Percentiles rank a stretch among this genome's conserved stretches.
These are phyloP conservation scores for Globisporangium paddicum DNA, from an alignment of 352 stramenopile genomes.

Conservation along the genomic window DNA sequence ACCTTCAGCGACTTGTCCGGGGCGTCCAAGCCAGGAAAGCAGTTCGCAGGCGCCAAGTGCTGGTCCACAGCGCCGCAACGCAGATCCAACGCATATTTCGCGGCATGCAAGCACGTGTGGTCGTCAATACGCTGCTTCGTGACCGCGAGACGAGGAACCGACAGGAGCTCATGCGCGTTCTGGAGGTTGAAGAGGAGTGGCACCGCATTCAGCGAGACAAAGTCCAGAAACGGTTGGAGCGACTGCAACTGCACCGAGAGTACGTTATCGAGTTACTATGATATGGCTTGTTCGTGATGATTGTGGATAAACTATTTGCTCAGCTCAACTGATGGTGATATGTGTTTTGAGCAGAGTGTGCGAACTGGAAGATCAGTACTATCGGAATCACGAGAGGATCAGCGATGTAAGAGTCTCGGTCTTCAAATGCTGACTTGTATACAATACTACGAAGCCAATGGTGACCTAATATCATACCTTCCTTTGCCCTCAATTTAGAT, in stretches of 20 bases:
- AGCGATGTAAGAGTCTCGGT: conserved; percentile 41
- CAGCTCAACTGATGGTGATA: neutral
- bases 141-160: conserved; percentile 62
- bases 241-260: conserved; percentile 49
- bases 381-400: conserved; percentile 48
- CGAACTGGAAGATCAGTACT: conserved; percentile 65
- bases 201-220: conserved; percentile 55
- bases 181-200: conserved; percentile 74
- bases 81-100: conserved; percentile 73
- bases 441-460: neutral
- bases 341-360: conserved; percentile 30
- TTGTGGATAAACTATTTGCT: neutral
- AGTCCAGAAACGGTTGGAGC: conserved; percentile 38
- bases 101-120: conserved; percentile 37
- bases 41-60: conserved; percentile 12
- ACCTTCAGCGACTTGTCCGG: conserved; percentile 54
- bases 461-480: too few relatives aligned
- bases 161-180: conserved; percentile 57
- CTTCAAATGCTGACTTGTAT: neutral
- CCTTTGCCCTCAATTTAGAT: conserved; percentile 31
- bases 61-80: conserved; percentile 22
- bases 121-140: conserved; percentile 33
- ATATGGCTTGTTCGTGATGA: neutral
- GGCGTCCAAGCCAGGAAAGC: conserved; percentile 41
- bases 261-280: conserved; percentile 17